These are phyloP conservation scores for Pisolithus albus DNA, from an alignment of 768 basidiomycete genomes.

Conservation along the genomic window DNA sequence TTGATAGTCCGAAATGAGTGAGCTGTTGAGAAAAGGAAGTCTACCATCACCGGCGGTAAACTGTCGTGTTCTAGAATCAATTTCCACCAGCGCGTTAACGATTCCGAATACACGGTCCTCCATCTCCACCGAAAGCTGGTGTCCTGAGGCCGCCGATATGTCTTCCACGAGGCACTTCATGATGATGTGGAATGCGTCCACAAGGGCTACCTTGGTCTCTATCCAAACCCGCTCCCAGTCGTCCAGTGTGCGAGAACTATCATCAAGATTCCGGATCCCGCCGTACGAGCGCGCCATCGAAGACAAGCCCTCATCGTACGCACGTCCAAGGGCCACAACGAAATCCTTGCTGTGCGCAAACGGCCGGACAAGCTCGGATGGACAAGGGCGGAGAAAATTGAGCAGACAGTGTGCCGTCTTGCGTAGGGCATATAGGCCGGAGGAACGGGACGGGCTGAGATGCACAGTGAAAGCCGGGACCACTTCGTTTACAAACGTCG, in stretches of 20 bases:
- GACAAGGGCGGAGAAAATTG: conserved; percentile 46
- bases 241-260: conserved; percentile 33
- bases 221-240: conserved; percentile 72
- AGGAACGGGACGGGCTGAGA: conserved; percentile 36
- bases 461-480: conserved; percentile 49
- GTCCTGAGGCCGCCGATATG: conserved; percentile 38
- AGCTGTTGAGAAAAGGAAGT: conserved; percentile 58
- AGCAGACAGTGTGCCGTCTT: conserved; percentile 54
- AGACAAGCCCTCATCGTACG: conserved; percentile 55
- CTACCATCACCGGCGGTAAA: conserved; percentile 19
- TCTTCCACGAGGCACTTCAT: conserved; percentile 44
- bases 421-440: conserved; percentile 57
- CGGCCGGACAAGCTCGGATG: conserved; percentile 40
- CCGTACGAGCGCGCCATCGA: conserved; percentile 56
- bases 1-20: conserved; percentile 69
- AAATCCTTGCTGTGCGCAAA: conserved; percentile 51
- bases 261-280: conserved; percentile 31
- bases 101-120: conserved; percentile 56
- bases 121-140: conserved; percentile 37
- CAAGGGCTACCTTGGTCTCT: conserved; percentile 62
- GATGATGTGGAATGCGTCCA: conserved; percentile 64
- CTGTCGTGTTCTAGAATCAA: conserved; percentile 21
- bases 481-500: conserved; percentile 37
- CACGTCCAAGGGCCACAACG: conserved; percentile 46
- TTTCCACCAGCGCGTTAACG: conserved; percentile 51